Evolutionary conservation across 257 asterid species (phyloP).

Genomic region (Ligustrum vulgare): DNA sequence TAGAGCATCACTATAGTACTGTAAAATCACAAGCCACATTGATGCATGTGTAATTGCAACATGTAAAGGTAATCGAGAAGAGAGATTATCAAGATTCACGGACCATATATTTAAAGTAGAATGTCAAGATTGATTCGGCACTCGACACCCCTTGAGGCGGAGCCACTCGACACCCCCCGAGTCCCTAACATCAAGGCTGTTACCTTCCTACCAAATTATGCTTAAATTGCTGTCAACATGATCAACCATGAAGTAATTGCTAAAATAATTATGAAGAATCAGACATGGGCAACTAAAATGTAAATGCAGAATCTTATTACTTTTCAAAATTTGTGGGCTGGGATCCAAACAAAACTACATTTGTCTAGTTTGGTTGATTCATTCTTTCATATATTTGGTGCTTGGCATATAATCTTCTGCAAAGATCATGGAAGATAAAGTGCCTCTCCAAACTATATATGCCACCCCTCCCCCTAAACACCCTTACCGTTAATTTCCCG

Average conservation of each 20-base stretch:
- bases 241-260: conserved; percentile 16
- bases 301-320: conserved; percentile 15
- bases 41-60: background rate
- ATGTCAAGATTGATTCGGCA: background rate
- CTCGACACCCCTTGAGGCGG: too few species aligned
- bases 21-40: background rate
- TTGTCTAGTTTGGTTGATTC: conserved; percentile 4
- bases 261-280: conserved; percentile 20
- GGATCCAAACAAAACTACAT: background rate
- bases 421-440: conserved; percentile 5
- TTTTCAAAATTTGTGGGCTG: background rate
- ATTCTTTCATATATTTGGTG: background rate
- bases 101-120: too few species aligned
- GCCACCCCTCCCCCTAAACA: background rate
- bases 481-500: background rate
- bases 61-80: background rate
- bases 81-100: background rate
- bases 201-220: background rate
- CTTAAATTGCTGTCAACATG: too few species aligned
- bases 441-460: too few species aligned
- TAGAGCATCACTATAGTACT: background rate
- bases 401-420: conserved; percentile 5
- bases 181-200: background rate
- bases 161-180: background rate
- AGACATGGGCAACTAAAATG: conserved; percentile 18